phyloP scores from a whole-genome alignment of 345 rosid species.

The Melastoma malabathricum region DNA sequence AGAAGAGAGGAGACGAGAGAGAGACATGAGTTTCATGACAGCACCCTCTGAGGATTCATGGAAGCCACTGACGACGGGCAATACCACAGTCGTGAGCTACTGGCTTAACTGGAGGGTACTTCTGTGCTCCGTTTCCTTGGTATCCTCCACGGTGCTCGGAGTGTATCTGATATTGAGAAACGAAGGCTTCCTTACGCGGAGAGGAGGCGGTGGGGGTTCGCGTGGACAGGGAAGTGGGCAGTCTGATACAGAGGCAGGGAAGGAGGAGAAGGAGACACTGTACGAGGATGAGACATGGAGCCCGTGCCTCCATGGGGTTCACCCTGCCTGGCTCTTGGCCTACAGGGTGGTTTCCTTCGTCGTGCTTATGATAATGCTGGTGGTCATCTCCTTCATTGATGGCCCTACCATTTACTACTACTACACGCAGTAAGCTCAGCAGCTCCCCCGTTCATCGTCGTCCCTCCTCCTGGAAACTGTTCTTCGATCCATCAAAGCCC shows the following conservation, averaged over 20 bases:
- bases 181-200: conserved; percentile 22
- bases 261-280: conserved; percentile 35
- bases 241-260: conserved; percentile 26
- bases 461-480: neutral
- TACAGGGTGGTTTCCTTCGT: conserved; percentile 59
- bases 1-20: conserved; percentile 1
- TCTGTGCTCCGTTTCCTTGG: conserved; percentile 52
- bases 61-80: conserved; percentile 36
- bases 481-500: neutral
- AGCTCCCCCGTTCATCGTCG: neutral
- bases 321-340: conserved; percentile 89
- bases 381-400: conserved; percentile 33
- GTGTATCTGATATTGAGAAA: conserved; percentile 46
- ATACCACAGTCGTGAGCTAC: conserved; percentile 49
- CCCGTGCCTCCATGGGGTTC: conserved; percentile 70
- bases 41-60: conserved; percentile 32
- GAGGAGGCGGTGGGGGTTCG: no score
- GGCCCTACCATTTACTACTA: conserved; percentile 78
- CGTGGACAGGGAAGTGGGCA: conserved; percentile 5
- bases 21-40: conserved; percentile 34
- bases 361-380: conserved; percentile 51
- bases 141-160: conserved; percentile 22
- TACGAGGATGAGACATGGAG: conserved; percentile 82
- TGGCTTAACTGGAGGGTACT: conserved; percentile 92
- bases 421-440: conserved; percentile 70